These are phyloP conservation scores for Myrica gale DNA, from an alignment of 306 rosid species.

Conservation along the genomic window DNA sequence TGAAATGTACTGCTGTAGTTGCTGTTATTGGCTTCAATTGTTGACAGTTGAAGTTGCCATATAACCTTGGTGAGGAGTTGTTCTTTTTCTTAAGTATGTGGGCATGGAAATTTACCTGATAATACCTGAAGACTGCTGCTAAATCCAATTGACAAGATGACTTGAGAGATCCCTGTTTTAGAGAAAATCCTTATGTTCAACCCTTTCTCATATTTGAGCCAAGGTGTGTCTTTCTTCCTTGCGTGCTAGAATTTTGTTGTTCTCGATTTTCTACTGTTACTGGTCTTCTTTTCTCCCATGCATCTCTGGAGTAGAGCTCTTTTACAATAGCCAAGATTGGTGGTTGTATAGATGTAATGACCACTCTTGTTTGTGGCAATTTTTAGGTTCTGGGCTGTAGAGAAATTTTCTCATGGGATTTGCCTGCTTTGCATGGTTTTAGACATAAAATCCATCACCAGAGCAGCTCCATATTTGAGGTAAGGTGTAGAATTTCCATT, in stretches of 20 bases:
- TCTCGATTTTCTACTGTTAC: background rate
- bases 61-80: background rate
- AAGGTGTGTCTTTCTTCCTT: too few relatives aligned
- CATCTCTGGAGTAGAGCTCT: background rate
- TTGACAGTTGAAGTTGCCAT: background rate
- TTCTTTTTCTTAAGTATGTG: background rate
- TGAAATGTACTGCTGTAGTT: background rate
- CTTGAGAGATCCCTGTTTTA: background rate
- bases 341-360: background rate
- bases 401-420: constrained; percentile 35
- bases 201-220: background rate
- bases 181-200: background rate
- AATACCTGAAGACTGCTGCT: background rate
- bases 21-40: background rate
- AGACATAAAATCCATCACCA: constrained; percentile 74
- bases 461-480: constrained; percentile 78
- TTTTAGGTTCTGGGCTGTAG: constrained; percentile 53
- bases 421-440: constrained; percentile 43
- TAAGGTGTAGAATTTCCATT: constrained; percentile 21
- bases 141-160: background rate
- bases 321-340: background rate
- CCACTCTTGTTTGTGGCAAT: constrained; percentile 24
- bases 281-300: background rate
- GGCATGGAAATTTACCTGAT: background rate
- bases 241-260: background rate